Evolutionary conservation across 192 early-diverging fungal genomes (phyloP), one percentile per base, ranked within the genome.

Genomic region (Umbelopsis vinacea): DNA sequence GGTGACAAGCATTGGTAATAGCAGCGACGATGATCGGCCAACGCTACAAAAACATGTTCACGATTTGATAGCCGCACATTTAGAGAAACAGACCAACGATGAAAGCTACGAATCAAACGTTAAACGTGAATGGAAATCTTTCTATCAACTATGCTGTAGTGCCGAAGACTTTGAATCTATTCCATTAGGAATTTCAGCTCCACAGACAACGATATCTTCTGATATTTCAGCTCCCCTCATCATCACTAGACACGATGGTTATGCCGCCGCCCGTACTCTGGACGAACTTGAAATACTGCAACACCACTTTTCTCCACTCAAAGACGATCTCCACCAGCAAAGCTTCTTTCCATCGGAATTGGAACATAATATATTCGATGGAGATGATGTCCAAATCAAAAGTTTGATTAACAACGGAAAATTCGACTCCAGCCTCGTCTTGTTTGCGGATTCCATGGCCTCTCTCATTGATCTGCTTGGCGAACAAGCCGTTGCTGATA

Each of bases 291-390:
- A 63, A 35, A 14, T 63, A 35, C 26, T 63, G 0, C 26, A 63
- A 3, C 33, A 63, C 33, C 57, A 63, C 33, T 63, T 29, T 29
- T 14, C 57, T 29, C 57, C 57, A 38, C 8, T 37, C 26, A 63
- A 63, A 63, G 57, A 63, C 57, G 57, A 63, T 63, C 33, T 63
- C 17, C 57, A 37, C 17, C 57, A 35, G 6, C 29, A 63, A 35
- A 29, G 57, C 57, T 63, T 63, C 12, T 29, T 17, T 29, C 57
- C 57, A 0, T 17, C 26, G 8, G 57, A 63, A 37, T 33, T 63
- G n/a, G 57, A 63, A 37, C 23, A 63, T 29, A 35, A 19, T 29
- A 17, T 37, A 6, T 63, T 63, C 12, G 57, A 19, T 17, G 57
- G 37, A 17, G 57, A 63, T 1, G 57, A 63, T 29, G 26, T 63